Base-by-base conservation (phyloP, 805 yeast genomes). In the Jamesozyma hellenica region DNA sequence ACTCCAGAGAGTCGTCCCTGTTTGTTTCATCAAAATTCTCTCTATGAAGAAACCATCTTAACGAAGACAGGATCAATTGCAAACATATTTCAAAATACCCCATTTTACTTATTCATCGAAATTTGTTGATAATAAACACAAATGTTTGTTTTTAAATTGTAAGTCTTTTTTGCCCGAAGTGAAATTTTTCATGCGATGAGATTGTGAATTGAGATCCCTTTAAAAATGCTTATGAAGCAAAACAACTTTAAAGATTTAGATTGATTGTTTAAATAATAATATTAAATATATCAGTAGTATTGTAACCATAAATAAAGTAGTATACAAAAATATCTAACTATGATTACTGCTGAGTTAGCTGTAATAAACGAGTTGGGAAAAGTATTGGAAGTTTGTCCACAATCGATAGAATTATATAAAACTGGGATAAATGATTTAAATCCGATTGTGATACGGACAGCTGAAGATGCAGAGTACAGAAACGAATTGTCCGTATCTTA, bases 391-490 rank as follows among this genome's bases (percentile, higher is more conserved):
- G 27, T 28, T 5, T 38, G 42, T 14, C 48, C 45, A 15, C 32
- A 41, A 13, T 36, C 34, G 8, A 32, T 26, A n/a, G 40, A 40
- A 6, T 5, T 39, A 7, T 45, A 44, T 19, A 21, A 39, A n/a
- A 30, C 17, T 13, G 35, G 28, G 6, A 11, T 47, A 8, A 28
- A 36, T 4, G 29, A 39, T 5, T 36, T 57, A 25, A 52, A 48
- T 34, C 52, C 48, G 1, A 35, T 55, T 8, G 60, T 58, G 2
- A 43, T 45, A n/a, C 42, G 39, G 25, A 39, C 58, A n/a, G 47
- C 56, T 12, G 47, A 47, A 18, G 55, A 62, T 40, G 60, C 55
- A 26, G 32, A 28, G 0, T 50, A 55, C 16, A 50, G 66, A 35
- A 39, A 41, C 3, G 28, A 42, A 4, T 36, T 64, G 18, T 54